Conservation (phyloP, 2,329 filamentous ascomycete genomes). For the Dactylellina drechsleri region DNA sequence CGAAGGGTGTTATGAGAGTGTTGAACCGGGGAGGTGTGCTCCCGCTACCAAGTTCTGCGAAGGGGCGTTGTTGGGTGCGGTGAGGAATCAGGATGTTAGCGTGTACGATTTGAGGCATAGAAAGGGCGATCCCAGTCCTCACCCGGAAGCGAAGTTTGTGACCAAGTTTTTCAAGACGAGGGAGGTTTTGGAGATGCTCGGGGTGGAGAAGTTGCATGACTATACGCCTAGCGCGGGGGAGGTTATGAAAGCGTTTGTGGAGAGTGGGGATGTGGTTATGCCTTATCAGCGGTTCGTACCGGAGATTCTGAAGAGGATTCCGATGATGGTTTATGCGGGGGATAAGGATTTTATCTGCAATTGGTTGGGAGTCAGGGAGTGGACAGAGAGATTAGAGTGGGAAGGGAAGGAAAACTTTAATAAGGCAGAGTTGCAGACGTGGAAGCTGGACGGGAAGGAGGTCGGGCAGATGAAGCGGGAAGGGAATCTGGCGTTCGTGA, state of each 20-base stretch:
- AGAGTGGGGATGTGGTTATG: conserved; percentile 98
- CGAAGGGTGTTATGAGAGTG: conserved; percentile 87
- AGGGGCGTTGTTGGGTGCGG: conserved; percentile 91
- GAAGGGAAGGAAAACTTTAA: conserved; percentile 83
- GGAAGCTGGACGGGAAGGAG: conserved; percentile 71
- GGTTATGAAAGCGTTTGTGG: conserved; percentile 97
- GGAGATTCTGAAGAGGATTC: conserved; percentile 85
- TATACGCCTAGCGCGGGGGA: conserved; percentile 99
- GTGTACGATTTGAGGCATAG: conserved; percentile 96
- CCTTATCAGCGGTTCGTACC: conserved; percentile 93
- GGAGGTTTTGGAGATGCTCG: conserved; percentile 84
- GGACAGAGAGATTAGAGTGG: conserved; percentile 94
- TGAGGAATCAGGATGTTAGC: conserved; percentile 91
- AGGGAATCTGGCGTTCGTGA: conserved; percentile 94
- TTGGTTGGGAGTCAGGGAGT: conserved; percentile 97
- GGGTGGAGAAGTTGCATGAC: conserved; percentile 85
- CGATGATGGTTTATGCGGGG: conserved; percentile 91
- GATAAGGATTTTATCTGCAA: conserved; percentile 93
- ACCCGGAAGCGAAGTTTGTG: conserved; percentile 87
- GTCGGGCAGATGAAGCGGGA: conserved; percentile 83
- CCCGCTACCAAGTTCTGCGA: conserved; percentile 98
- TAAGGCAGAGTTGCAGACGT: conserved; percentile 74
- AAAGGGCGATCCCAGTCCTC: conserved; percentile 84
- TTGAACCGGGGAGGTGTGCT: conserved; percentile 91
- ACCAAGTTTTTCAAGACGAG: conserved; percentile 84